Evolutionary conservation across 148 eudicot genomes (phyloP).

Genomic region (Cornus controversa): DNA sequence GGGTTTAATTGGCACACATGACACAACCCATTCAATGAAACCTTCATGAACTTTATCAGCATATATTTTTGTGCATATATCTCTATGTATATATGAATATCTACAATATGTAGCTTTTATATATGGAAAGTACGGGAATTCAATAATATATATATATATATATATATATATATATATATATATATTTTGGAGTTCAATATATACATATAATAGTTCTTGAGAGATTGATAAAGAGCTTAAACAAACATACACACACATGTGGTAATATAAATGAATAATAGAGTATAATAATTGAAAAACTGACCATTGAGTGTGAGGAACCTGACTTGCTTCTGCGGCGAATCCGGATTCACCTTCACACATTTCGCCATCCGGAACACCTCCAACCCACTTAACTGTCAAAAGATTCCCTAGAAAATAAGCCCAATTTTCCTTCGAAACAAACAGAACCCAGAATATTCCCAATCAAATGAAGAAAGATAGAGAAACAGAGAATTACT

Average conservation of each 20-base stretch:
- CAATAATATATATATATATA: too few species aligned
- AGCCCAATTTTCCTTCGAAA: background rate
- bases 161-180: too few species aligned
- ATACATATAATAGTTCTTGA: too few species aligned
- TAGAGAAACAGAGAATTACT: background rate
- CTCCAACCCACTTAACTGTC: constrained; percentile 74
- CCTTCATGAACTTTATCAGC: background rate
- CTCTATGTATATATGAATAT: too few species aligned
- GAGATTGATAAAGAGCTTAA: background rate
- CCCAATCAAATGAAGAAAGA: too few species aligned
- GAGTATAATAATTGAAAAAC: constrained; percentile 31
- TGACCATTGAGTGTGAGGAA: constrained; percentile 82
- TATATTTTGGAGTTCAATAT: too few species aligned
- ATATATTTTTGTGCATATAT: too few species aligned
- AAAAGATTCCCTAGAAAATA: constrained; percentile 3
- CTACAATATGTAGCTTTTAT: background rate
- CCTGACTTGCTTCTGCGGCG: constrained; percentile 95
- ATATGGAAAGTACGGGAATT: too few species aligned
- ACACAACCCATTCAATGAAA: background rate
- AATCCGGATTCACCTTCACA: constrained; percentile 94
- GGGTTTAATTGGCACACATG: background rate
- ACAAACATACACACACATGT: too few species aligned
- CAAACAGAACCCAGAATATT: background rate
- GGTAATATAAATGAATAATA: too few species aligned
- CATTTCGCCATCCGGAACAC: constrained; percentile 60